Conservation (phyloP, 768 basidiomycete species). For the Lenzites betulinus region DNA sequence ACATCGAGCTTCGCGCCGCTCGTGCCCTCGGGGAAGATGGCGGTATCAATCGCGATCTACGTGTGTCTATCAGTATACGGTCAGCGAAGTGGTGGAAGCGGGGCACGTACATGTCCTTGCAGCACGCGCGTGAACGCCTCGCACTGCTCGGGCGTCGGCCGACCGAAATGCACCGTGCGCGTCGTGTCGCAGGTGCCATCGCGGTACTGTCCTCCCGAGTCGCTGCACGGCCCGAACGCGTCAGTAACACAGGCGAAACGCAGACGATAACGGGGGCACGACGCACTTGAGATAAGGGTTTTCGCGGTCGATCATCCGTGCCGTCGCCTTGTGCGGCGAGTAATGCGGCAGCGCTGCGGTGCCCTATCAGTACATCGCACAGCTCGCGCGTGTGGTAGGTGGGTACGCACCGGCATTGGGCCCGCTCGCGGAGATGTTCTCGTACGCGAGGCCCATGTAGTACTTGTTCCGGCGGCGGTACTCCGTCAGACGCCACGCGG, state of each 20-base stretch:
- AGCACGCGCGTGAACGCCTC: constrained; percentile 94
- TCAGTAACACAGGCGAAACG: too few relatives aligned
- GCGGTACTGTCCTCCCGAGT: constrained; percentile 87
- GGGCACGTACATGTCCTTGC: constrained; percentile 85
- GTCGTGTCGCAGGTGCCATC: constrained; percentile 92
- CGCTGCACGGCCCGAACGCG: constrained; percentile 47
- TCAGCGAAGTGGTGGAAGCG: constrained; percentile 16
- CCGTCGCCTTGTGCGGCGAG: constrained; percentile 66
- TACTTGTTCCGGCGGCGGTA: constrained; percentile 70
- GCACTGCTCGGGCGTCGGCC: constrained; percentile 81
- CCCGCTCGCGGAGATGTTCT: constrained; percentile 87
- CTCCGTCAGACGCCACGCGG: constrained; percentile 79
- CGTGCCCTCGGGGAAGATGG: constrained; percentile 90
- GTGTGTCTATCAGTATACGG: neutral
- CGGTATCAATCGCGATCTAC: constrained; percentile 88
- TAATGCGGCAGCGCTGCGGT: constrained; percentile 86
- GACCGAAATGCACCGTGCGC: constrained; percentile 83
- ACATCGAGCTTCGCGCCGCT: constrained; percentile 84
- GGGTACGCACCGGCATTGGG: constrained; percentile 69
- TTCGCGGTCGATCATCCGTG: constrained; percentile 73
- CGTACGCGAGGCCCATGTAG: constrained; percentile 85
- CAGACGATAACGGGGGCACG: too few relatives aligned
- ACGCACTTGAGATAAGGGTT: constrained; percentile 88
- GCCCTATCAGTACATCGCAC: neutral
- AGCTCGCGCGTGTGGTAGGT: neutral